Base-by-base conservation (phyloP, 345 rosid genomes). In the Salix exigua region DNA sequence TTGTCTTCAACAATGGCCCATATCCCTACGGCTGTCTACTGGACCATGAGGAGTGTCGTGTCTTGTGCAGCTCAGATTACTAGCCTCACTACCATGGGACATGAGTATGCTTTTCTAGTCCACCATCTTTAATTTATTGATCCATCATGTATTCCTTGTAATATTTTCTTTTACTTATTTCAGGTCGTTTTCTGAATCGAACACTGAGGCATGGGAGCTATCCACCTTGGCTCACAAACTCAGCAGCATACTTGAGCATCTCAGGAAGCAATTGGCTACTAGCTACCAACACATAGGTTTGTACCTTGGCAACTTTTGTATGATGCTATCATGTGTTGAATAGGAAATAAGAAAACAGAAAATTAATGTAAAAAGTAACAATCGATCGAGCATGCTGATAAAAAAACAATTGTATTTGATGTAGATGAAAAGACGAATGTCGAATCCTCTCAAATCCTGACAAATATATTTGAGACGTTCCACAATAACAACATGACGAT, bases 151-250 rank as follows among this genome's bases (percentile, higher is more conserved):
- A 18, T 8, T 38, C 40, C 40, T 38, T 38, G 28, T 21, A 35
- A 40, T n/a, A 7, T 18, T 67, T 23, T 67, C 9, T 7, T 3
- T 35, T 26, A 19, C 13, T 21, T 13, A 14, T 37, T 74, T 63
- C 82, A 90, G 94, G 81, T n/a, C n/a, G n/a, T 79, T 74, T 77
- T 76, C 82, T 58, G 61, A 82, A 79, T 85, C 93, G 25, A 90
- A 92, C 23, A 77, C 89, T 6, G 96, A 91, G 82, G 83, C 88
- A n/a, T 92, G 97, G 97, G 98, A 94, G 80, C 84, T 92, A n/a
- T 91, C 95, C 1, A 87, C 88, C 67, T 80, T 94, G 81, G 90
- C 88, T 60, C 89, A 92, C 85, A 94, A 90, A 78, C 97, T 94
- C 75, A 86, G 70, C 75, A 90, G 75, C 87, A 92, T 92, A 58